Conservation (phyloP, 305 asterid genomes). For the Fraxinus albicans region DNA sequence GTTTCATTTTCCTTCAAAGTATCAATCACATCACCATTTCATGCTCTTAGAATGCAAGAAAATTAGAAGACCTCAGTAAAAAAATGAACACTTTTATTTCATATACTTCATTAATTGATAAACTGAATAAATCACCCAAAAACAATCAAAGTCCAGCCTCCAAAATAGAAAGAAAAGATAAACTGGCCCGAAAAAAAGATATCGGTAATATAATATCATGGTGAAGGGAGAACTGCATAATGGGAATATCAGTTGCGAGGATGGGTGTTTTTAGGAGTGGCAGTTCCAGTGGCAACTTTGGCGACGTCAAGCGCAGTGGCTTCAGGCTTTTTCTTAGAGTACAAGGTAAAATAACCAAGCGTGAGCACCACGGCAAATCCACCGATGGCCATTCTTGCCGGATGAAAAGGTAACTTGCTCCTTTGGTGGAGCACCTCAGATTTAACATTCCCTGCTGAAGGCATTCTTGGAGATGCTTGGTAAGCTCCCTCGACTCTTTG, state of each 20-base stretch:
- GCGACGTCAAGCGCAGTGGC: slow-evolving; percentile 82
- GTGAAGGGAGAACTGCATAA: not conserved
- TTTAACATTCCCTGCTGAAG: slow-evolving; percentile 39
- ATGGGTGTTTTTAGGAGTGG: slow-evolving; percentile 43
- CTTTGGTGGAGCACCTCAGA: slow-evolving; percentile 68
- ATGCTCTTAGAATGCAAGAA: not conserved
- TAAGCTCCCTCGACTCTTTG: slow-evolving; percentile 24
- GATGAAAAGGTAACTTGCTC: slow-evolving; percentile 41
- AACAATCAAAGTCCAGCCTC: not conserved
- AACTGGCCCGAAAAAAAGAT: not conserved
- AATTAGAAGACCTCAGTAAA: not conserved
- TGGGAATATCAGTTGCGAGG: slow-evolving; percentile 36
- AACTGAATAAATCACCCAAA: not conserved
- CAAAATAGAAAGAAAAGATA: not conserved
- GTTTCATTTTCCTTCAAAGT: not conserved
- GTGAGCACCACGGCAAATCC: slow-evolving; percentile 45
- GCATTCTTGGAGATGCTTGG: slow-evolving; percentile 50
- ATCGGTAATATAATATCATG: not conserved
- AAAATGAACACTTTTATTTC: not conserved
- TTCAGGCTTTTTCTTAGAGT: slow-evolving; percentile 65
- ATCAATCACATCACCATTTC: not conserved
- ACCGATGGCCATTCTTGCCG: slow-evolving; percentile 41
- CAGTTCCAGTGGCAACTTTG: slow-evolving; percentile 55
- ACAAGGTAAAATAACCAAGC: slow-evolving; percentile 58
- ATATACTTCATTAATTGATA: not conserved